Conservation (phyloP, 108 stramenopile species). For the Ochromonas danica region DNA sequence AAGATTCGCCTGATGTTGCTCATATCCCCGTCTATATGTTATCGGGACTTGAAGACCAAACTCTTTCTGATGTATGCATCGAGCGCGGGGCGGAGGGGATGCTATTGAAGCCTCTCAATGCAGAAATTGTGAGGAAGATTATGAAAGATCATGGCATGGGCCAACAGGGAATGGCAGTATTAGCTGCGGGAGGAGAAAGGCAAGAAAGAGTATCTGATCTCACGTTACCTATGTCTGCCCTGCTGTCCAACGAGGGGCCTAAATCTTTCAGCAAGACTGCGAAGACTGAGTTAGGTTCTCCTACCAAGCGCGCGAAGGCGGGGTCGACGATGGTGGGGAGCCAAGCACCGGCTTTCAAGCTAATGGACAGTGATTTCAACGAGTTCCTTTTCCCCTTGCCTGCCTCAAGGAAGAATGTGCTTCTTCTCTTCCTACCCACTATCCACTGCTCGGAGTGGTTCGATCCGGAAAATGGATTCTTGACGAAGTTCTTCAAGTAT, state of each 20-base stretch:
- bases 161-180: too few species aligned
- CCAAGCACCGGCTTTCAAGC: not conserved
- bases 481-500: not conserved
- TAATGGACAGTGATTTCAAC: not conserved
- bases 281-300: too few species aligned
- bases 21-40: slow-evolving; percentile 27
- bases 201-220: too few species aligned
- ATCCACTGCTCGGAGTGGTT: not conserved
- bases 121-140: not conserved
- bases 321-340: too few species aligned
- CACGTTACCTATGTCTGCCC: too few species aligned
- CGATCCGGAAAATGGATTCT: not conserved
- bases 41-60: slow-evolving; percentile 12
- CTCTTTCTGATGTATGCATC: not conserved
- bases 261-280: too few species aligned
- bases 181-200: too few species aligned
- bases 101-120: slow-evolving; percentile 21
- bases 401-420: not conserved
- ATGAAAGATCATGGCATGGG: not conserved
- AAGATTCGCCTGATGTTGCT: not conserved
- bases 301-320: too few species aligned
- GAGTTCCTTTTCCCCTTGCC: not conserved
- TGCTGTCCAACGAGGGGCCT: too few species aligned
- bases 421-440: not conserved
- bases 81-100: slow-evolving; percentile 7